Base-by-base conservation (phyloP, 441 rosid species). In the Omphalea diandra region DNA sequence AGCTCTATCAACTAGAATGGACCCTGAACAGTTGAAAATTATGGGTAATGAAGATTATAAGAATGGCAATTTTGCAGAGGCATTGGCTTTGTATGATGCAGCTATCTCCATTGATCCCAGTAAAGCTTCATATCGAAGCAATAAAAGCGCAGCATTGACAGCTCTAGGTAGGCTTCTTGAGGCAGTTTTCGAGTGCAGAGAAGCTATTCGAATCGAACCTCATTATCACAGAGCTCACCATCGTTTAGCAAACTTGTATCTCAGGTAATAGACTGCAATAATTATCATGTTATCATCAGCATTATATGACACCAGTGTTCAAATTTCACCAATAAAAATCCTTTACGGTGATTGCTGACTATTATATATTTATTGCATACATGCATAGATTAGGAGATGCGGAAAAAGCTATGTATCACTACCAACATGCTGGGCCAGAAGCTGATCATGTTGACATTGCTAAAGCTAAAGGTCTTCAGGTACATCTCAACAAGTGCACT, bases 11-110 rank as follows among this genome's bases (percentile, higher is more conserved):
- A 94, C 98, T 0, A 83, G 98, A 78, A 94, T 92, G 96, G 98
- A 94, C 72, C 98, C 98, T 0, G 98, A 94, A 74, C 87, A 86
- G 8, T 74, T 94, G 81, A 94, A 94, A 76, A 89, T 90, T 2
- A 86, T 89, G 97, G 98, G 98, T 0, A 94, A 94, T 56, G 98
- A 94, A 75, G 98, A 94, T 79, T 94, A 92, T 78, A 94, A 92
- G 85, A 90, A 80, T 5, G 98, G 98, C 35, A 90, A 85, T 69
- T 92, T 90, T n/a, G 91, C 87, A 0, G 98, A 92, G 79, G 98
- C 98, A 0, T 76, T 94, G 73, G 97, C 97, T 6, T 76, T 94
- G 74, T 94, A 94, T 60, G 97, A 94, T n/a, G 98, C 98, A 0
- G 98, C 98, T 1, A 94, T 94, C 55, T 78, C 94, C 0, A 89